Conservation (phyloP, 306 rosid genomes). For the Morella rubra region DNA sequence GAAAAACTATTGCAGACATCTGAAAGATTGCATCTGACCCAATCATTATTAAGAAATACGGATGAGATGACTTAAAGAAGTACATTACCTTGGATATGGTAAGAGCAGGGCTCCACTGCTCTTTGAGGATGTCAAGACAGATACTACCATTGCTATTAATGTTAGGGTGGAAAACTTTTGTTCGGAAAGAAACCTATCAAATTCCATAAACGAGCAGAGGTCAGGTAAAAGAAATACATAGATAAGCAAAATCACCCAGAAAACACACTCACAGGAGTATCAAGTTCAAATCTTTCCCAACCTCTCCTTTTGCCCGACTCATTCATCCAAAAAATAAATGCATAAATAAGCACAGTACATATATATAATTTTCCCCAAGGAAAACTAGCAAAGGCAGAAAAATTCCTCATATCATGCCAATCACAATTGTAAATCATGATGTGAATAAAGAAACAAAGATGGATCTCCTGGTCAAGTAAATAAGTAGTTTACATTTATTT, state of each 20-base stretch:
- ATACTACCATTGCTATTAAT: conserved; percentile 57
- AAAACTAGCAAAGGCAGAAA: neutral
- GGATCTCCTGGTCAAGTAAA: neutral
- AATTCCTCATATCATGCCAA: neutral
- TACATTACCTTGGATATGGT: conserved; percentile 47
- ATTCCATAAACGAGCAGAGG: neutral
- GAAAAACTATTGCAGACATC: neutral
- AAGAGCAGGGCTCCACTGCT: conserved; percentile 63
- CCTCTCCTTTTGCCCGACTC: neutral
- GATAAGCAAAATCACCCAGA: neutral
- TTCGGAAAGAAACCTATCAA: conserved; percentile 53
- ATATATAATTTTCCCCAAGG: neutral
- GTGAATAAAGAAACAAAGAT: neutral
- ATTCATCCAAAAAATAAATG: neutral
- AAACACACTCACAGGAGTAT: neutral
- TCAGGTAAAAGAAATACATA: neutral
- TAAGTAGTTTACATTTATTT: neutral
- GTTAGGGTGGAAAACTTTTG: conserved; percentile 57
- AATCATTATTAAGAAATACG: neutral
- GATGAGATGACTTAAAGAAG: neutral
- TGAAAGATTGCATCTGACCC: no score
- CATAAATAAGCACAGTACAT: neutral
- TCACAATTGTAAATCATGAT: neutral
- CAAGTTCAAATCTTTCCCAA: neutral
- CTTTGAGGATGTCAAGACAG: conserved; percentile 59